Conservation (phyloP, 108 stramenopile genomes). For the Discostella stelligeroides region DNA sequence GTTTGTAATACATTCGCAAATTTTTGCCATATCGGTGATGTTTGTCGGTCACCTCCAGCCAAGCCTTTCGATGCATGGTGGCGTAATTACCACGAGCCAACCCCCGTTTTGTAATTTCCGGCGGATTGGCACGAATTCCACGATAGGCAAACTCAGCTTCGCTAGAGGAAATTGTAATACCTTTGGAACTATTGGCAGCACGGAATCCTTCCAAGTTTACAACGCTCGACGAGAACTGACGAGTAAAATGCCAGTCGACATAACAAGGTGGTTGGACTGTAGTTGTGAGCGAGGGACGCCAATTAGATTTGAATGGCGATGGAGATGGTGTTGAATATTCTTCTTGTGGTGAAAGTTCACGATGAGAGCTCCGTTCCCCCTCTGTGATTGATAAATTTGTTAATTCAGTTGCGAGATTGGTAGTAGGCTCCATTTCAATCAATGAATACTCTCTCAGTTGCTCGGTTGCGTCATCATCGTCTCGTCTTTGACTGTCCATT, state of each 20-base stretch:
- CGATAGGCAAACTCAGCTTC: constrained; percentile 56
- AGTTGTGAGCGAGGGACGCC: constrained; percentile 1
- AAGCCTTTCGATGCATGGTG: constrained; percentile 81
- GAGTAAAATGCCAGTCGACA: constrained; percentile 43
- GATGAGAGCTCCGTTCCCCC: not conserved
- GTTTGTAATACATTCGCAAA: constrained; percentile 87
- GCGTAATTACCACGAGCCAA: constrained; percentile 78
- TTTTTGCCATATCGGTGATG: constrained; percentile 94
- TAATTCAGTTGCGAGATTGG: constrained; percentile 11
- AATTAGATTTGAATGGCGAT: constrained; percentile 18
- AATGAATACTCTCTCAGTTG: not conserved
- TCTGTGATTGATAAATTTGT: constrained; percentile 7
- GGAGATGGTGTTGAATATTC: constrained; percentile 13
- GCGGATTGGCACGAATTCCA: constrained; percentile 75
- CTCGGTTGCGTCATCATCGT: not conserved
- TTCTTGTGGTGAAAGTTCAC: not conserved
- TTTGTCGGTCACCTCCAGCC: constrained; percentile 90
- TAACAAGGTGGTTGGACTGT: constrained; percentile 7
- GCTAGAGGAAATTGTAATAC: not conserved
- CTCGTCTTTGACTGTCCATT: constrained; percentile 7
- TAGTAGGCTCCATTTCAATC: constrained; percentile 3
- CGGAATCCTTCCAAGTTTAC: constrained; percentile 6
- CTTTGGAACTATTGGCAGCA: not conserved
- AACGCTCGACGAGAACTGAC: constrained; percentile 34
- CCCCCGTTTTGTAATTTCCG: constrained; percentile 76